Evolutionary conservation across 2,329 filamentous ascomycete species (phyloP).

Genomic region (Neonectria sp.): DNA sequence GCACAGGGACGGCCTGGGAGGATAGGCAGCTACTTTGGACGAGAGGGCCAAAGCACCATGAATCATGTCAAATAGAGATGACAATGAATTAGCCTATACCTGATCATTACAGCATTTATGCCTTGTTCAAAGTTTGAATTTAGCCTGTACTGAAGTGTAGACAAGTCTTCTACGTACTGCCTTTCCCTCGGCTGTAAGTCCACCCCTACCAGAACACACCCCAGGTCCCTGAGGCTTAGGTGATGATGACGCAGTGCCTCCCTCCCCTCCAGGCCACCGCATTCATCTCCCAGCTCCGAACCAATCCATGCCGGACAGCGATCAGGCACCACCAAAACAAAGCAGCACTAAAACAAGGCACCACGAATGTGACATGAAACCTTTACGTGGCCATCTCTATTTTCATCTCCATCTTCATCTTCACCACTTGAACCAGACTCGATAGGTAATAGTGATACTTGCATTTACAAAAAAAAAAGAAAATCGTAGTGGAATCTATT

Average conservation of each 20-base stretch:
- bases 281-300: constrained; percentile 13
- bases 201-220: constrained; percentile 15
- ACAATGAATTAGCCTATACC: too few relatives aligned
- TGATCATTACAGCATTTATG: not conserved
- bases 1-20: not conserved
- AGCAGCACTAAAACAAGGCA: too few relatives aligned
- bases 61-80: not conserved
- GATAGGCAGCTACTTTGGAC: constrained; percentile 7
- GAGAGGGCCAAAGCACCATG: not conserved
- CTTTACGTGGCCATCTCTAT: not conserved
- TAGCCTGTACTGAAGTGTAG: not conserved
- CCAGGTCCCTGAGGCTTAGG: not conserved
- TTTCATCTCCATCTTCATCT: not conserved
- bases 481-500: constrained; percentile 51
- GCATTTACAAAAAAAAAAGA: constrained; percentile 40
- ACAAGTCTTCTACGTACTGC: not conserved
- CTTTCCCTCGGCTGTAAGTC: not conserved
- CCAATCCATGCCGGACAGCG: not conserved
- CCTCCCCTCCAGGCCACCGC: constrained; percentile 18
- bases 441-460: constrained; percentile 6
- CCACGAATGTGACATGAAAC: too few relatives aligned
- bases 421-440: not conserved
- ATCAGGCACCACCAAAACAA: too few relatives aligned
- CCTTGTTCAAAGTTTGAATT: not conserved
- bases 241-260: constrained; percentile 32